Percentiles rank a stretch among this genome's conserved stretches.
Evolutionary conservation across 2,329 filamentous ascomycete species (phyloP).

Genomic region (Talaromyces islandicus): DNA sequence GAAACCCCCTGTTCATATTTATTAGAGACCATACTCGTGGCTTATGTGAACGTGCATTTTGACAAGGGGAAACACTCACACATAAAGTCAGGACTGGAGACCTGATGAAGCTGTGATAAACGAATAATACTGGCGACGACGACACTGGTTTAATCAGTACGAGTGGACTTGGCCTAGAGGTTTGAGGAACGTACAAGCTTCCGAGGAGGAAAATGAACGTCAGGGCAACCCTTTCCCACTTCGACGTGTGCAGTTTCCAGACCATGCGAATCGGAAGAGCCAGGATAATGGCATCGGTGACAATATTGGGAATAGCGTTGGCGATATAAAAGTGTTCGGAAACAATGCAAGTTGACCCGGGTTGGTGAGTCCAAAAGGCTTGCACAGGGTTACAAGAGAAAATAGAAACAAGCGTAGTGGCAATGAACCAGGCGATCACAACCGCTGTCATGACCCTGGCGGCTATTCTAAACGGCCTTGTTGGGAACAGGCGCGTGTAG

Average conservation of each 20-base stretch:
- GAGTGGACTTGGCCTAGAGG: neutral
- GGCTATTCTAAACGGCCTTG: slow-evolving; percentile 16
- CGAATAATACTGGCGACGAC: neutral
- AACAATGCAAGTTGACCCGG: slow-evolving; percentile 22
- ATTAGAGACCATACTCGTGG: neutral
- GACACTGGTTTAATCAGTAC: neutral
- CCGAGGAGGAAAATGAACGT: slow-evolving; percentile 25
- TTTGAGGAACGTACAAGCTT: slow-evolving; percentile 13
- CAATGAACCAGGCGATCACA: slow-evolving; percentile 19
- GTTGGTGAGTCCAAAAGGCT: slow-evolving; percentile 20
- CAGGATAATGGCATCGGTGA: slow-evolving; percentile 22
- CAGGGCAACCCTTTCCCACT: slow-evolving; percentile 18
- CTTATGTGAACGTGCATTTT: neutral
- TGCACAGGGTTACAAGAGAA: slow-evolving; percentile 20
- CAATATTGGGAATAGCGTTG: slow-evolving; percentile 24
- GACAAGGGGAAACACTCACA: neutral
- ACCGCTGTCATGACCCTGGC: slow-evolving; percentile 17
- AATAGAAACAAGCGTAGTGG: slow-evolving; percentile 14
- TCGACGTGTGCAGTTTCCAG: slow-evolving; percentile 20
- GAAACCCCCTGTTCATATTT: neutral
- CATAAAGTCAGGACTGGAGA: neutral
- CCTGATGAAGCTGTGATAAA: neutral
- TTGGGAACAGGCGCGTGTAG: slow-evolving; percentile 22
- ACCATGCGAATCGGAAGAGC: slow-evolving; percentile 22
- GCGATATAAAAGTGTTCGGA: slow-evolving; percentile 22